Percentiles rank a stretch among this genome's conserved stretches.
These are phyloP conservation scores for Pseudoperonospora humuli DNA, from an alignment of 352 stramenopile species.

Conservation along the genomic window DNA sequence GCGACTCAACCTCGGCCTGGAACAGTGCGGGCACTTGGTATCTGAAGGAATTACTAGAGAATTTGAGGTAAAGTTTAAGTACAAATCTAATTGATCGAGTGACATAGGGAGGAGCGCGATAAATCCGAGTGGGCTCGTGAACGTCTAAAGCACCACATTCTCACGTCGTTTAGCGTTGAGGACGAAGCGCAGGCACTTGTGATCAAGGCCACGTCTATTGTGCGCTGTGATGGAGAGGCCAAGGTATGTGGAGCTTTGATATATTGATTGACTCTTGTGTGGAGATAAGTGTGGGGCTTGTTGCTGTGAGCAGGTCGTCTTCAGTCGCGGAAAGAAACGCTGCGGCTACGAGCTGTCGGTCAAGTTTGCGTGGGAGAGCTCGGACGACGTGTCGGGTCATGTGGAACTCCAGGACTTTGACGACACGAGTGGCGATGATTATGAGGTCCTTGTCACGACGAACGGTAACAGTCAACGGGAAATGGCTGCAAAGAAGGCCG, in stretches of 20 bases:
- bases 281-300: neutral
- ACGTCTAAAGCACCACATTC: conserved; percentile 60
- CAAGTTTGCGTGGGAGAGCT: conserved; percentile 66
- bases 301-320: conserved; percentile 39
- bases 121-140: conserved; percentile 76
- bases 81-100: neutral
- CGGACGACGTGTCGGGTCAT: conserved; percentile 46
- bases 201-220: conserved; percentile 59
- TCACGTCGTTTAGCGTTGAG: conserved; percentile 49
- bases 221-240: conserved; percentile 64
- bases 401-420: conserved; percentile 83
- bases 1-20: conserved; percentile 59
- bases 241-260: conserved; percentile 34
- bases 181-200: conserved; percentile 36
- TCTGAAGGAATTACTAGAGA: neutral
- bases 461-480: conserved; percentile 40
- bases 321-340: conserved; percentile 79
- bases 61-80: no score
- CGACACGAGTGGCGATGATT: conserved; percentile 76
- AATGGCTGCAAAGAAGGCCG: conserved; percentile 44
- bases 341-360: conserved; percentile 78
- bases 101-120: conserved; percentile 65
- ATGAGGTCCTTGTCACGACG: conserved; percentile 54
- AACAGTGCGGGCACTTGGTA: conserved; percentile 78
- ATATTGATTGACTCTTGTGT: neutral